Percentiles rank a stretch among this genome's conserved stretches.
Evolutionary conservation across 805 yeast genomes (phyloP).

Genomic region (Candida boleticola): DNA sequence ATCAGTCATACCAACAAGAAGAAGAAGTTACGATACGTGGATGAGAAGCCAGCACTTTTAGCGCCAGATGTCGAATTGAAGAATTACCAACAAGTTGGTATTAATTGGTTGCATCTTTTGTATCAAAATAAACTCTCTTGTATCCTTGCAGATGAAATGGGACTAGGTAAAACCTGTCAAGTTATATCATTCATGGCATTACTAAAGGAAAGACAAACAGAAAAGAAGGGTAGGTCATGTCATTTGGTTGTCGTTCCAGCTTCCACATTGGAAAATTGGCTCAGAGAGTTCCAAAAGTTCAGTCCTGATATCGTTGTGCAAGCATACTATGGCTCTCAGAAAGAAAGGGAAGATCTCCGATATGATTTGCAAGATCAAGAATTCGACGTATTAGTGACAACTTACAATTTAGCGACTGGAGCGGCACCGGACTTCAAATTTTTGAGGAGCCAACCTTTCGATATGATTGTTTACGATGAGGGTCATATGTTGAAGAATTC

Average conservation of each 20-base stretch:
- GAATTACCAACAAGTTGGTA: slow-evolving; percentile 93
- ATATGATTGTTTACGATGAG: slow-evolving; percentile 92
- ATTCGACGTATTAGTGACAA: slow-evolving; percentile 90
- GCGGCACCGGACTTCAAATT: slow-evolving; percentile 78
- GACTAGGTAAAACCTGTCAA: slow-evolving; percentile 94
- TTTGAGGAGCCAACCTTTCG: slow-evolving; percentile 69
- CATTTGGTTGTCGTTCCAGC: slow-evolving; percentile 95
- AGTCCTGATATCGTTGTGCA: slow-evolving; percentile 80
- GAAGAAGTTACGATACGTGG: slow-evolving; percentile 46
- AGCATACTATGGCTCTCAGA: slow-evolving; percentile 89
- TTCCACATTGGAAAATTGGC: slow-evolving; percentile 96
- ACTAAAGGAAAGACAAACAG: slow-evolving; percentile 55
- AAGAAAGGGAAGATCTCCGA: slow-evolving; percentile 82
- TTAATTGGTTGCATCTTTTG: slow-evolving; percentile 85
- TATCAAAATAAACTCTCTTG: slow-evolving; percentile 82
- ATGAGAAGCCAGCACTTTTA: slow-evolving; percentile 68
- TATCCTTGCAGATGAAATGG: slow-evolving; percentile 98
- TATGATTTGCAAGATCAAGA: slow-evolving; percentile 56
- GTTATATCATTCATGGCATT: slow-evolving; percentile 90
- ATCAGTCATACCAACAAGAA: slow-evolving; percentile 19
- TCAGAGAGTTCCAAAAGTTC: slow-evolving; percentile 87
- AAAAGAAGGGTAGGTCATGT: background rate
- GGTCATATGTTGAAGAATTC: slow-evolving; percentile 97
- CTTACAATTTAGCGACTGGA: slow-evolving; percentile 90
- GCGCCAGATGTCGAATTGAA: slow-evolving; percentile 67